Percentiles rank a stretch among this genome's conserved stretches.
Evolutionary conservation across 2,329 filamentous ascomycete genomes (phyloP).

Genomic region (Dothiorella sarmentorum): DNA sequence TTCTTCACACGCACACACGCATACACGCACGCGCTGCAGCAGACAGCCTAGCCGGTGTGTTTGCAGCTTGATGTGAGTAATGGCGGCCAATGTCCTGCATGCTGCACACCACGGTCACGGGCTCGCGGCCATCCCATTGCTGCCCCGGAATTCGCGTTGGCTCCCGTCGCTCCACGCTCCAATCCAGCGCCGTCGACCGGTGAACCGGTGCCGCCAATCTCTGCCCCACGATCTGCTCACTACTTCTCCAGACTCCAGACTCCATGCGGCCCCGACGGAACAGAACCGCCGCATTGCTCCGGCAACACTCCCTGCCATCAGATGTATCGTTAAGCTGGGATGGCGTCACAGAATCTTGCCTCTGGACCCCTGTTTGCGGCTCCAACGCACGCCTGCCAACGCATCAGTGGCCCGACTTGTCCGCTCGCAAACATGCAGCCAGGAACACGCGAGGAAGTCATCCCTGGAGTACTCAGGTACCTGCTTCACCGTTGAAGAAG

Average conservation of each 20-base stretch:
- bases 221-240: conserved; percentile 5
- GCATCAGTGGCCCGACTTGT: conserved; percentile 1
- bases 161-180: conserved; percentile 9
- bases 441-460: background rate
- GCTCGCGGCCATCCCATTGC: background rate
- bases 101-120: conserved; percentile 4
- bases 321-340: conserved; percentile 1
- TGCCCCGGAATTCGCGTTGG: conserved; percentile 14
- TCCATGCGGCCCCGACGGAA: background rate
- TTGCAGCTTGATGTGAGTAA: background rate
- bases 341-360: conserved; percentile 15
- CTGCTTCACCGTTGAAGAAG: background rate
- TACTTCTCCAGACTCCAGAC: background rate
- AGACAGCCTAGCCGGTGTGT: background rate
- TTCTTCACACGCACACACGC: conserved; percentile 11
- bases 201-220: conserved; percentile 10
- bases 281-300: background rate
- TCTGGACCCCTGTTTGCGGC: conserved; percentile 12
- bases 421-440: conserved; percentile 10
- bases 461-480: conserved; percentile 10
- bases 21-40: conserved; percentile 1
- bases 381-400: conserved; percentile 12
- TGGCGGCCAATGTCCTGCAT: background rate
- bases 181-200: conserved; percentile 7
- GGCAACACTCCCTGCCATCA: background rate